Evolutionary conservation across 78 protist species (phyloP).

Genomic region (Salpingoeca rosetta): DNA sequence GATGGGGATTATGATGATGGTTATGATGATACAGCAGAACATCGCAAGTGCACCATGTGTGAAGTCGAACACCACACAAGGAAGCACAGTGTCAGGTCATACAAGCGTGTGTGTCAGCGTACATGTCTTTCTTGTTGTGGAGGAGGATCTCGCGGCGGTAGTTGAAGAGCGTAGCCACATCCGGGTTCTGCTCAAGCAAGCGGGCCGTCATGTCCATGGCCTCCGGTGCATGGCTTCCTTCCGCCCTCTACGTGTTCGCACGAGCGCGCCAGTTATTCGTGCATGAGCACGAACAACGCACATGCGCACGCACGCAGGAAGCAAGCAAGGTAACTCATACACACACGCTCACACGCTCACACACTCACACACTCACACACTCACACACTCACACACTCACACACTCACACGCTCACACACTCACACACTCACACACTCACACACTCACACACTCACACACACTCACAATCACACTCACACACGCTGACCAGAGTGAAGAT

Average conservation of each 20-base stretch:
- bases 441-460: slow-evolving; percentile 2
- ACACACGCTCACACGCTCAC: no score
- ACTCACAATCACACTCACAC: no score
- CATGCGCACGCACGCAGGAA: no score
- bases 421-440: slow-evolving; percentile 1
- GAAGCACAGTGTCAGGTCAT: no score
- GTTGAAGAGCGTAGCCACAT: slow-evolving; percentile 73
- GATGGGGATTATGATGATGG: neutral
- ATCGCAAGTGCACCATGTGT: neutral
- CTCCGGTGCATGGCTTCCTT: neutral
- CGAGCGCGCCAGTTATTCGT: neutral
- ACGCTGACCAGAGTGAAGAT: no score
- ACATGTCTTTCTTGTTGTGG: neutral
- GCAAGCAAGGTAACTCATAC: neutral
- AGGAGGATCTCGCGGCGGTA: slow-evolving; percentile 50
- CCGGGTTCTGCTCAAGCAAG: slow-evolving; percentile 69
- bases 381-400: slow-evolving; percentile 4
- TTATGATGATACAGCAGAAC: neutral
- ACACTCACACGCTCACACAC: no score
- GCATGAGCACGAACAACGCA: neutral
- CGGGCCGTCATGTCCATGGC: slow-evolving; percentile 21
- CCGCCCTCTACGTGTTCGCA: neutral
- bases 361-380: slow-evolving; percentile 8
- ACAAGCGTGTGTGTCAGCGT: neutral
- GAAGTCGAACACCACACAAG: no score